Evolutionary conservation across 768 basidiomycete genomes (phyloP).

Genomic region (Grammothele lineata): DNA sequence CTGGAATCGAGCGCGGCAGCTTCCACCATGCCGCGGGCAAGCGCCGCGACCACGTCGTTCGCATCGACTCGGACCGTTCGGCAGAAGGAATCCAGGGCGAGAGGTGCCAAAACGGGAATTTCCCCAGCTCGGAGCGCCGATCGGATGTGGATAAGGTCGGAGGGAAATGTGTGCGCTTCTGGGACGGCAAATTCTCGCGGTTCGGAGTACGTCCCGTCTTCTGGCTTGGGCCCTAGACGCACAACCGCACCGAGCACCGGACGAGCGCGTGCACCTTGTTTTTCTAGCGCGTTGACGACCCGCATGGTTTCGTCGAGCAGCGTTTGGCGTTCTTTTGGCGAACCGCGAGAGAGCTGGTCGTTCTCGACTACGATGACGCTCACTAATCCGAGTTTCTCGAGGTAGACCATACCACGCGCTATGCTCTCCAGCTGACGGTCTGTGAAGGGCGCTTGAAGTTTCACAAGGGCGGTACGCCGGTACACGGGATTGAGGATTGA

Average conservation of each 20-base stretch:
- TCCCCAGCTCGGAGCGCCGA: conserved; percentile 90
- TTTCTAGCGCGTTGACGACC: conserved; percentile 76
- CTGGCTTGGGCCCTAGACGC: conserved; percentile 74
- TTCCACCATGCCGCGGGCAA: conserved; percentile 79
- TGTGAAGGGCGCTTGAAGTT: conserved; percentile 93
- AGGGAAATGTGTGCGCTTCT: conserved; percentile 75
- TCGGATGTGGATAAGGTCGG: conserved; percentile 79
- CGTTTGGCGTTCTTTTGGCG: conserved; percentile 60
- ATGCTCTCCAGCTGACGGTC: conserved; percentile 93
- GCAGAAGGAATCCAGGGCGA: conserved; percentile 89
- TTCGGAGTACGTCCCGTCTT: conserved; percentile 26
- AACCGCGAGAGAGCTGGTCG: conserved; percentile 67
- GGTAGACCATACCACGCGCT: conserved; percentile 87
- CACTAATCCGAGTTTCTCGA: conserved; percentile 93
- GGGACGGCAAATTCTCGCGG: conserved; percentile 41
- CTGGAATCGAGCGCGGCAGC: conserved; percentile 46
- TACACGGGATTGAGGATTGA: conserved; percentile 83
- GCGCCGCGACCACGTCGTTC: conserved; percentile 84
- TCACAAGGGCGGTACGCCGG: conserved; percentile 89
- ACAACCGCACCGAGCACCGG: conserved; percentile 87
- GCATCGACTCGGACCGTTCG: conserved; percentile 81
- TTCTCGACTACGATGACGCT: conserved; percentile 94
- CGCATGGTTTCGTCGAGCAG: conserved; percentile 82
- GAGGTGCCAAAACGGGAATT: conserved; percentile 92
- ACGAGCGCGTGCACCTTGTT: conserved; percentile 80